Evolutionary conservation across 352 stramenopile genomes (phyloP).

Genomic region (Peronospora tabacina): DNA sequence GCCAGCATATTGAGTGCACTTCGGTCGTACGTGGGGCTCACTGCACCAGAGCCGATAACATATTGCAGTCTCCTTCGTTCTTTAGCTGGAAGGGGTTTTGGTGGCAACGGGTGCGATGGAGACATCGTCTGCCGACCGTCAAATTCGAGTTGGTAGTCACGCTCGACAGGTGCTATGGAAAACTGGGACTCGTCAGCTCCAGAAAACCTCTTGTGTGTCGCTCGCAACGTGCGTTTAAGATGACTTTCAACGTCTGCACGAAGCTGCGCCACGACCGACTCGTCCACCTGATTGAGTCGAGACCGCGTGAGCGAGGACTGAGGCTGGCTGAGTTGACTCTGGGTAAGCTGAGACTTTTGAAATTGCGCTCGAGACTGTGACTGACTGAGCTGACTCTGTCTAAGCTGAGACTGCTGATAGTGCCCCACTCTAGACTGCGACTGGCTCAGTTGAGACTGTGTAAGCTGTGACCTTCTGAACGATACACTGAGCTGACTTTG

Average conservation of each 20-base stretch:
- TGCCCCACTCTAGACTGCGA: constrained; percentile 4
- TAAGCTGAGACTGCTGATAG: constrained; percentile 6
- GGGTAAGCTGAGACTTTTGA: constrained; percentile 8
- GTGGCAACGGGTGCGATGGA: constrained; percentile 36
- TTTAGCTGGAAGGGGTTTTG: constrained; percentile 27
- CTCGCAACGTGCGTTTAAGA: constrained; percentile 22
- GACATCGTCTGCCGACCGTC: constrained; percentile 37
- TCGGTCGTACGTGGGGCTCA: constrained; percentile 42
- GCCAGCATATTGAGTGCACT: constrained; percentile 45
- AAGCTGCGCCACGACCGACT: constrained; percentile 22
- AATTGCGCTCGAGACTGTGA: constrained; percentile 4
- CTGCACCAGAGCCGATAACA: constrained; percentile 34
- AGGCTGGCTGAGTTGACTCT: constrained; percentile 12
- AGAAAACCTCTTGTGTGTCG: constrained; percentile 7
- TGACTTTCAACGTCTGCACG: constrained; percentile 28
- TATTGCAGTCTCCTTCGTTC: constrained; percentile 36
- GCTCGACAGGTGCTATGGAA: constrained; percentile 30
- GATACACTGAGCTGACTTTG: constrained; percentile 17
- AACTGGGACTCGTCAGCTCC: constrained; percentile 27
- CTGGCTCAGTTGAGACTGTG: constrained; percentile 4
- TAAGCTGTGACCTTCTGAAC: constrained; percentile 2
- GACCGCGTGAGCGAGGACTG: constrained; percentile 14
- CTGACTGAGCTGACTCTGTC: constrained; percentile 4
- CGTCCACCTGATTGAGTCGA: constrained; percentile 17
- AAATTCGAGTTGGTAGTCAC: constrained; percentile 46